A percentile compares a stretch with the other conserved stretches of the same genome.
Conservation (phyloP, 1,284 basidiomycete species). For the Moesziomyces parantarcticus region DNA sequence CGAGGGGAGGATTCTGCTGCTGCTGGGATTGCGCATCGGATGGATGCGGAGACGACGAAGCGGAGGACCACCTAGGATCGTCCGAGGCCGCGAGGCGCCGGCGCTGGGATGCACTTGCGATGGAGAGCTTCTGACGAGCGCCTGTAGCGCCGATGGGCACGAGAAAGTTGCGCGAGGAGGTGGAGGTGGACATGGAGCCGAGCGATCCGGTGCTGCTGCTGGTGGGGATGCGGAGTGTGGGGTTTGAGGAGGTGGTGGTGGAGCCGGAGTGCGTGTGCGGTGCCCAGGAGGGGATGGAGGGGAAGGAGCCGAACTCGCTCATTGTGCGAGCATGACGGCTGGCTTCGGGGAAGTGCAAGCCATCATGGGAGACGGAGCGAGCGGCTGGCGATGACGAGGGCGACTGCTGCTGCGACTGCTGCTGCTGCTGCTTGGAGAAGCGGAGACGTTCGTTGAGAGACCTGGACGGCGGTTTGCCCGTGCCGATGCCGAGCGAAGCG, state of each 20-base stretch:
- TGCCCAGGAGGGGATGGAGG: conserved; percentile 23
- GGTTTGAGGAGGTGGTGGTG: neutral
- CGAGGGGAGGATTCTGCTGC: neutral
- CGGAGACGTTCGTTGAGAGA: conserved; percentile 29
- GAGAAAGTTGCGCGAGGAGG: conserved; percentile 54
- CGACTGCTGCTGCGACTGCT: too few species aligned
- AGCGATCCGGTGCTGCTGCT: conserved; percentile 22
- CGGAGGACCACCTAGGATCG: conserved; percentile 20
- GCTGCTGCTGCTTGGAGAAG: conserved; percentile 13
- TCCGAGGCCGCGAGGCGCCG: conserved; percentile 38
- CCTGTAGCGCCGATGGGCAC: conserved; percentile 62
- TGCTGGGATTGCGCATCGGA: neutral
- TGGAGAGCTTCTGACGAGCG: conserved; percentile 59
- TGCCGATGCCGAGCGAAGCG: conserved; percentile 36
- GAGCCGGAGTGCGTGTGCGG: neutral
- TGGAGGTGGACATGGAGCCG: conserved; percentile 12
- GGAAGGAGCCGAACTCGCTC: conserved; percentile 8
- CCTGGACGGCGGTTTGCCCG: conserved; percentile 2
- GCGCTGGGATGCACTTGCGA: conserved; percentile 52
- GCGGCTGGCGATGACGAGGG: conserved; percentile 13
- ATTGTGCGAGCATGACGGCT: conserved; percentile 4
- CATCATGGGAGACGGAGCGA: conserved; percentile 13
- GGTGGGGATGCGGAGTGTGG: conserved; percentile 10
- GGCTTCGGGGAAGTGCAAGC: conserved; percentile 21
- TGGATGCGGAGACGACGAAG: too few species aligned